These are phyloP conservation scores for Piloderma croceum DNA, from an alignment of 768 basidiomycete species.

Conservation along the genomic window DNA sequence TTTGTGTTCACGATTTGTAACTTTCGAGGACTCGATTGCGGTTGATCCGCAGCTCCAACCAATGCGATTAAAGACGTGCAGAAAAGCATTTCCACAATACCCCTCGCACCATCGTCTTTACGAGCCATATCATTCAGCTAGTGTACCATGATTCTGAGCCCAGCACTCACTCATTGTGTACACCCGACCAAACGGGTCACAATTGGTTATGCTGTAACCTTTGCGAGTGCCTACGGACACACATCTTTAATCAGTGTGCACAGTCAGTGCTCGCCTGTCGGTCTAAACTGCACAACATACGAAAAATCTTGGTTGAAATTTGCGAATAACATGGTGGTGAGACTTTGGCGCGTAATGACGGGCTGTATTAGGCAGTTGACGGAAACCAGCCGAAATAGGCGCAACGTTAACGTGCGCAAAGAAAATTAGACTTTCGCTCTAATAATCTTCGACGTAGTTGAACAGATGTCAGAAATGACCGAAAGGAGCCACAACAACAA, in stretches of 20 bases:
- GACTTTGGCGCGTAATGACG: no score
- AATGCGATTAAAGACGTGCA: constrained; percentile 97
- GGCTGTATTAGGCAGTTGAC: no score
- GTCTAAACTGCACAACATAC: constrained; percentile 34
- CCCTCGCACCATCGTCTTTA: constrained; percentile 85
- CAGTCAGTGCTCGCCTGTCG: constrained; percentile 2
- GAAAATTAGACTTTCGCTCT: no score
- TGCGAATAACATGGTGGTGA: constrained; percentile 70
- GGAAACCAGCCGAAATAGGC: no score
- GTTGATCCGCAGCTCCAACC: constrained; percentile 92
- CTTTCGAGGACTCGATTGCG: constrained; percentile 84
- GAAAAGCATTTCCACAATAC: constrained; percentile 99
- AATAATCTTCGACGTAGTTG: no score
- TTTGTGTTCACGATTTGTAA: constrained; percentile 99
- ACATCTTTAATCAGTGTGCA: constrained; percentile 44
- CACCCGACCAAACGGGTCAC: constrained; percentile 95
- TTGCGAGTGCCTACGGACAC: constrained; percentile 92
- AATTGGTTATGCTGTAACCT: constrained; percentile 96
- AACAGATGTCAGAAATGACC: no score
- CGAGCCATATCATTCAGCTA: not conserved
- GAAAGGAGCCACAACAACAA: no score
- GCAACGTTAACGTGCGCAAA: no score
- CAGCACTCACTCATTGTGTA: constrained; percentile 81
- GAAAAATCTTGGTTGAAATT: constrained; percentile 99
- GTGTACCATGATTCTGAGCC: not conserved